phyloP scores from a whole-genome alignment of 495 filamentous ascomycete species.

The Pyrenopolyporus hunteri region DNA sequence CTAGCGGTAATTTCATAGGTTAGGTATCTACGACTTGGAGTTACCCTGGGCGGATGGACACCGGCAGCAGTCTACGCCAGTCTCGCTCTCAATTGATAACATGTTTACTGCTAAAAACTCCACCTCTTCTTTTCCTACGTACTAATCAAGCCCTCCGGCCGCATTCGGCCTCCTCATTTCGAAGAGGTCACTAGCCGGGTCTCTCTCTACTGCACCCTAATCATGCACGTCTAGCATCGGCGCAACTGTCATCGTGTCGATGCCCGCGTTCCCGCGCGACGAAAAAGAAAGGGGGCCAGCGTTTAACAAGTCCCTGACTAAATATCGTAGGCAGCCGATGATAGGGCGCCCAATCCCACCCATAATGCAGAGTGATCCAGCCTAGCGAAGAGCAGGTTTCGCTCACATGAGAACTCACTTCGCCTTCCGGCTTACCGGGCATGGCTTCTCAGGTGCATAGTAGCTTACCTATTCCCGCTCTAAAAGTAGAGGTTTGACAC shows the following conservation, averaged over 20 bases:
- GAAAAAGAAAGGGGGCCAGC: slow-evolving; percentile 29
- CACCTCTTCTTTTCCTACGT: slow-evolving; percentile 15
- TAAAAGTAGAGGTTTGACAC: slow-evolving; percentile 6
- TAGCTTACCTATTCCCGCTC: slow-evolving; percentile 23
- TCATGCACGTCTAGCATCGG: slow-evolving; percentile 32
- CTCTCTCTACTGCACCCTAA: slow-evolving; percentile 22
- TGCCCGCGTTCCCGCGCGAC: slow-evolving; percentile 27
- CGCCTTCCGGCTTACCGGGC: slow-evolving; percentile 19
- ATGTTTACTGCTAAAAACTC: slow-evolving; percentile 10
- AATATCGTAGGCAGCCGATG: slow-evolving; percentile 29
- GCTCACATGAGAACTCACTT: slow-evolving; percentile 18
- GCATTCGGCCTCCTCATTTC: slow-evolving; percentile 28
- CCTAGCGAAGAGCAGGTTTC: slow-evolving; percentile 12
- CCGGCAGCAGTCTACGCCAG: not conserved
- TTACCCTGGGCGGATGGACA: too few relatives aligned
- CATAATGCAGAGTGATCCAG: slow-evolving; percentile 24
- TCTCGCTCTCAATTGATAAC: not conserved
- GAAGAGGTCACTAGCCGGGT: slow-evolving; percentile 11
- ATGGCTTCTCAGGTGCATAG: slow-evolving; percentile 11
- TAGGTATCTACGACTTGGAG: not conserved
- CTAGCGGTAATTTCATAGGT: not conserved
- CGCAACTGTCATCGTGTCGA: slow-evolving; percentile 26
- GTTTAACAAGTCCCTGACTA: slow-evolving; percentile 35
- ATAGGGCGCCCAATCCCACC: slow-evolving; percentile 24
- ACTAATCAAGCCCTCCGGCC: slow-evolving; percentile 21